Base-by-base conservation (phyloP, 176 grass and related monocot species). In the Triticum urartu region DNA sequence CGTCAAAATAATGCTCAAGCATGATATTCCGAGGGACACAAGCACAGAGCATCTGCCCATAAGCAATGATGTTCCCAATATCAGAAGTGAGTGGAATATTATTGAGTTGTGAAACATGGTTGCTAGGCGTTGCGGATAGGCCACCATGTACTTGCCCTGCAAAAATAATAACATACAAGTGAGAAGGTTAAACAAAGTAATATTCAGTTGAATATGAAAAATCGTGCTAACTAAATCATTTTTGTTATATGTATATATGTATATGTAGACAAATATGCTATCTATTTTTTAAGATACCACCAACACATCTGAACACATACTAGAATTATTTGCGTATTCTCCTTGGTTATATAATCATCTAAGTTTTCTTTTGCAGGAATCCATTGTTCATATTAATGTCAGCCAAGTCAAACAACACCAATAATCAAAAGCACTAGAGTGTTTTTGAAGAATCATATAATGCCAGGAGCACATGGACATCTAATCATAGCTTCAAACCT, bases 121-220 rank as follows among this genome's bases (percentile, higher is more conserved):
- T 82, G 96, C 91, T 64, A 92, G 90, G 76, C 83, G 88, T 72
- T 94, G 93, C 26, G 91, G 26, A 83, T 98, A 98, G 33, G 89
- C 88, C 82, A 98, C 88, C 96, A 98, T 98, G 88, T 98, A 94
- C 75, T 86, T 95, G 26, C 96, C 96, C 96, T 98, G 77, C 83
- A 17, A 95, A 81, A 84, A 3, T 84, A 30, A 11, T 33, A 45
- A 84, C 14, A 60, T 45, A 72, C 9, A 86, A 38, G 68, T 72
- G 20, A 76, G 59, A 77, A 39, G 11, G 3, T 64, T 7, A 65
- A 75, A 32, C 10, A 84, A n/a, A 76, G 52, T 9, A 11, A 69
- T 64, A 38, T 64, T 82, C 7, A 83, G 21, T 80, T 42, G 20
- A 70, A 61, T 18, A 18, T 18, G 59, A 33, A 47, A 47, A 82